Base-by-base conservation (phyloP, 257 asterid genomes). In the Solanum raphanifolium region DNA sequence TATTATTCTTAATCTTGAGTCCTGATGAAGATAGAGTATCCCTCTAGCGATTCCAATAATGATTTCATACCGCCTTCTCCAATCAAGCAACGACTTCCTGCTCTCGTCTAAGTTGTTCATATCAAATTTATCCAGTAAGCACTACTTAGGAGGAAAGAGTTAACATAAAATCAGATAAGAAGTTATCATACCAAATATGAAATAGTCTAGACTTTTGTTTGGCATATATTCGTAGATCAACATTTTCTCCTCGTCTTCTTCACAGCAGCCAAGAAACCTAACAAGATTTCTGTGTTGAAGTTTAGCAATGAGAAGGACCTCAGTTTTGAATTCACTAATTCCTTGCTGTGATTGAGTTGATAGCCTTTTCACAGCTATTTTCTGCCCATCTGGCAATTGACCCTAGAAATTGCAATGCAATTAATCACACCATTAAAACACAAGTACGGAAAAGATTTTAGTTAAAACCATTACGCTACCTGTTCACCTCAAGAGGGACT, bases 231-330 rank as follows among this genome's bases (percentile, higher is more conserved):
- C 92, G 8, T 90, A 90, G 16, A 90, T 86, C 69, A 90, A 86
- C 85, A 90, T 90, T 85, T 90, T 90, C 90, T 90, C 90, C 86
- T 83, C 87, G 13, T 62, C 76, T 43, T 90, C 88, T 62, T 87
- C 43, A 83, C 91, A 90, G 69, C 89, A 90, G 55, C 92, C 91
- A 13, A 85, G 86, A 38, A 89, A 88, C 46, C 86, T 90, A 18
- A 89, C 91, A 82, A 90, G 91, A 84, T 90, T 90, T 41, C 91
- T 85, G 25, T 90, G 92, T 62, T 90, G 92, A 11, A 90, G 87
- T 62, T 72, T 88, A 55, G 92, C 90, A 66, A 90, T 90, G 52
- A 90, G 90, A 20, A 87, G 68, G 34, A 86, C 90, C 88, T 90
- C 91, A 73, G 88, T 90, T 72, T 89, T 88, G 90, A 90, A 90